Conservation (phyloP, 176 grass and related monocot genomes). For the Guadua angustifolia region DNA sequence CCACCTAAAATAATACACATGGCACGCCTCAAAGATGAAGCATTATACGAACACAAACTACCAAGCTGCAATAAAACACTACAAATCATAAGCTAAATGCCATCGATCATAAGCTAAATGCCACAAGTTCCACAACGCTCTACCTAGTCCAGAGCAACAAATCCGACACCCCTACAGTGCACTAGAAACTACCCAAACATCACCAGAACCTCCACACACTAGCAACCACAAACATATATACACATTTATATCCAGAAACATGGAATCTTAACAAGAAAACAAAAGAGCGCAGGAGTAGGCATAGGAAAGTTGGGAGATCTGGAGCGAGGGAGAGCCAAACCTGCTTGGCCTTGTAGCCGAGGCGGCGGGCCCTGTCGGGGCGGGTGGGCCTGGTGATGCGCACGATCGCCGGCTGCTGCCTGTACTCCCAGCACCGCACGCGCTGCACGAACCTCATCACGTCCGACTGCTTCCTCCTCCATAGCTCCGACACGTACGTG, state of each 20-base stretch:
- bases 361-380: constrained; percentile 83
- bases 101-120: neutral
- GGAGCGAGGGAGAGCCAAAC: constrained; percentile 17
- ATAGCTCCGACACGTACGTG: constrained; percentile 87
- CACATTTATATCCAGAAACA: neutral
- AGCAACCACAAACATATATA: neutral
- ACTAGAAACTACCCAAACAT: neutral
- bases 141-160: neutral
- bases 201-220: neutral
- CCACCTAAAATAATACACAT: neutral
- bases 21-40: neutral
- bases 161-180: neutral
- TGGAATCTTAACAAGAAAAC: too few relatives aligned
- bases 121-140: neutral
- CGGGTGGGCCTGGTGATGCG: constrained; percentile 66
- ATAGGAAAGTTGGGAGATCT: neutral
- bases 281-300: neutral
- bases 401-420: constrained; percentile 70
- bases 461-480: constrained; percentile 87
- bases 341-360: constrained; percentile 92
- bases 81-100: neutral
- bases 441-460: constrained; percentile 80
- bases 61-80: neutral
- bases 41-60: neutral
- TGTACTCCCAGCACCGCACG: constrained; percentile 79